Evolutionary conservation across 2,329 filamentous ascomycete species (phyloP), one percentile per base, ranked within the genome.

Genomic region (Pestalotiopsis sp.): DNA sequence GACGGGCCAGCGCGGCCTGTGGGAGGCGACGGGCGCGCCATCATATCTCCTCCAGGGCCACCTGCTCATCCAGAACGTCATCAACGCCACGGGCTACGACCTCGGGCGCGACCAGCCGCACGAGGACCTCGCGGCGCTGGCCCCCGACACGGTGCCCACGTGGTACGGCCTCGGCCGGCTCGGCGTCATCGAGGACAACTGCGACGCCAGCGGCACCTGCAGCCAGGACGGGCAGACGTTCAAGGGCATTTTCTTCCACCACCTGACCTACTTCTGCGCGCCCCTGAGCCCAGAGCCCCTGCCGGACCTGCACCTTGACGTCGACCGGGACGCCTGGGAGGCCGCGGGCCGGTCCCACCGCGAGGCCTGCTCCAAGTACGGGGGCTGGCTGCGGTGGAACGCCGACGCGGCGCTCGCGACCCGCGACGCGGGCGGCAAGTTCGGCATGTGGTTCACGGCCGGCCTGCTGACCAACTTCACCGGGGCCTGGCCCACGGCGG

Each of bases 211-310:
- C 20, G 93, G 89, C 3, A 86, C 83, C 57, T 98, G 95, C 78
- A 94, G 89, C 20, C 94, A 98, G 78, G 88, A 98, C 74, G 87
- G 87, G 0, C 95, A 98, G 75, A 94, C 93, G 0, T 98, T 98
- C 87, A 98, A 98, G 79, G 93, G 93, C 36, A 95, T 98, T 68
- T 97, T 95, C 84, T 97, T 97, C 81, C 93, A 97, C 76, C 95
- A 98, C 77, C 83, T 98, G 2, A 87, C 90, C 0, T 82, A 89
- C 1, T 97, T 98, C 78, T 98, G 95, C 79, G 85, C 86, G 4
- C 86, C 89, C 0, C 80, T 97, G 0, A 76, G 83, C 11, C 79
- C 86, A 1, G 31, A 9, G 1, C 79, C 78, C 4, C 9, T 70
- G 0, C 72, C 72, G 14, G 69, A 75, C 1, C 67, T 77, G 27